Percentiles rank a stretch among this genome's conserved stretches.
Conservation (phyloP, 805 yeast genomes). For the Wickerhamiella shivajii region DNA sequence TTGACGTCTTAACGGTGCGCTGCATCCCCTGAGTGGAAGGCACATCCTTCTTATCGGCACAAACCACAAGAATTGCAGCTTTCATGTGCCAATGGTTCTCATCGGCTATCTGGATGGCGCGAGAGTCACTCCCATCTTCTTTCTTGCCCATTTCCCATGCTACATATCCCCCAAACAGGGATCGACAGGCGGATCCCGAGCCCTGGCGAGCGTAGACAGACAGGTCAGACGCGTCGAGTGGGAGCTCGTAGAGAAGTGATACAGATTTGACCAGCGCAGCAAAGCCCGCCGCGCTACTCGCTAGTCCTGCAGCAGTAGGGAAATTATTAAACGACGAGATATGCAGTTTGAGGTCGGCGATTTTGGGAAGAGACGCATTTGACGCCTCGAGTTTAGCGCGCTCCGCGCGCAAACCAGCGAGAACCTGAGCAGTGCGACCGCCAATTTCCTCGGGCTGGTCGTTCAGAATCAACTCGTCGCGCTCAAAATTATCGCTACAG, state of each 20-base stretch:
- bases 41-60: slow-evolving; percentile 87
- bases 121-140: slow-evolving; percentile 77
- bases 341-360: slow-evolving; percentile 40
- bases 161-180: slow-evolving; percentile 92
- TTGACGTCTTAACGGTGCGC: slow-evolving; percentile 77
- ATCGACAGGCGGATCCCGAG: slow-evolving; percentile 96
- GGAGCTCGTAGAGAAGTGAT: slow-evolving; percentile 69
- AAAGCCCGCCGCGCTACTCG: slow-evolving; percentile 96
- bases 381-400: slow-evolving; percentile 45
- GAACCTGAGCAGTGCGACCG: slow-evolving; percentile 42
- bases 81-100: slow-evolving; percentile 77
- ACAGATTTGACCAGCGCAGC: slow-evolving; percentile 90
- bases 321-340: slow-evolving; percentile 90
- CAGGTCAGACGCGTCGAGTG: slow-evolving; percentile 71
- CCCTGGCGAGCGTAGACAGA: slow-evolving; percentile 95
- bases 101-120: slow-evolving; percentile 86
- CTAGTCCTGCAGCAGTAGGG: slow-evolving; percentile 98
- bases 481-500: slow-evolving; percentile 38
- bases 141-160: slow-evolving; percentile 95
- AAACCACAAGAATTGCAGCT: slow-evolving; percentile 83
- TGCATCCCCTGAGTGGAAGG: slow-evolving; percentile 97
- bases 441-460: slow-evolving; percentile 67
- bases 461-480: slow-evolving; percentile 71
- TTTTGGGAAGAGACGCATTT: slow-evolving; percentile 40
- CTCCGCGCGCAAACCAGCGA: slow-evolving; percentile 55